Base-by-base conservation (phyloP, 1,284 basidiomycete genomes). In the Puccinia sorghi region DNA sequence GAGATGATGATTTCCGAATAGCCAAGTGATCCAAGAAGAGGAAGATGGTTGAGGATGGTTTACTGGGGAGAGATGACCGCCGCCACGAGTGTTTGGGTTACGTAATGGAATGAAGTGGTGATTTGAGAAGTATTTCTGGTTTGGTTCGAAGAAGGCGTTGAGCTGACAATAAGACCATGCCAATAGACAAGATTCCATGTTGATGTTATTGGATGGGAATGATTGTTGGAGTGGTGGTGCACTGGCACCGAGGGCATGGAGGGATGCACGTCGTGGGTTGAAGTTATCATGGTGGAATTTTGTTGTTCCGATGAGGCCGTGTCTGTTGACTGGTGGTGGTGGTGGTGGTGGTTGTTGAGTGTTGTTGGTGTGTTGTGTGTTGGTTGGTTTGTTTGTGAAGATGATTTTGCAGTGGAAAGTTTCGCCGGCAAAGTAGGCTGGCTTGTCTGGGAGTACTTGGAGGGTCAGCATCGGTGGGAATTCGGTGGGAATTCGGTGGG, bases 361-460 rank as follows among this genome's bases (percentile, higher is more conserved):
- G 22, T 25, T 4, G 54, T 4, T 25, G n/a, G 59, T 59, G n/a
- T n/a, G n/a, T n/a, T n/a, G n/a, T n/a, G n/a, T 15, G 56, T 13
- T 59, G 20, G n/a, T 39, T 72, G 7, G 48, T 48, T 72, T 74
- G 72, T 25, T 74, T 22, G 12, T 67, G 48, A 76, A 57, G 66
- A 67, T 20, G 15, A 76, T 52, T 0, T 27, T 67, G 43, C 73
- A 76, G 37, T 76, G 20, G 63, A 76, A 76, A 13, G 11, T 41
- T 57, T 76, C 73, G 25, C 73, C 73, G 7, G 73, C 73, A 76
- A 66, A 76, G 54, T 76, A 76, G 63, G 73, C 73, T 46, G 73
- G 56, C 54, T 57, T 63, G 63, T 76, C 32, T 5, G 73, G 73
- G 22, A 9, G 13, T 22, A 76, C 39, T 5, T 32, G 41, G 13